Conservation (phyloP, 129 eudicot species). For the Scalesia atractyloides region DNA sequence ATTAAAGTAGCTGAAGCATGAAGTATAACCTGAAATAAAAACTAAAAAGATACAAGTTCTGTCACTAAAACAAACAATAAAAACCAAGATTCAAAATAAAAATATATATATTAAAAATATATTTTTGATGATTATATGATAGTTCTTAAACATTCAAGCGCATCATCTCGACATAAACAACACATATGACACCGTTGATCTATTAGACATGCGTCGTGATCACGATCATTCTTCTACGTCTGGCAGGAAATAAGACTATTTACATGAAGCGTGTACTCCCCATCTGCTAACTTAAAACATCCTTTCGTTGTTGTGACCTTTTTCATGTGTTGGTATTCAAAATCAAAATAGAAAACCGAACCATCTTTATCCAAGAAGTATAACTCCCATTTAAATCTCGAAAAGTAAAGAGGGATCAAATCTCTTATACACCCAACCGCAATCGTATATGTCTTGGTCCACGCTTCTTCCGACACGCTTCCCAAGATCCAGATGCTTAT, state of each 20-base stretch:
- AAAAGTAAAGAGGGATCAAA: constrained; percentile 53
- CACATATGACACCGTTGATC: too few relatives aligned
- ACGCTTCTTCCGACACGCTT: constrained; percentile 27
- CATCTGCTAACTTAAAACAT: neutral
- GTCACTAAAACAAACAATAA: too few relatives aligned
- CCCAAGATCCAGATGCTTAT: constrained; percentile 53
- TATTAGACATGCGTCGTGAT: neutral
- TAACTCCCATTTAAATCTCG: constrained; percentile 38
- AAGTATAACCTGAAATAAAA: neutral
- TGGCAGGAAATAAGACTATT: constrained; percentile 60
- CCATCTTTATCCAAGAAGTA: constrained; percentile 41
- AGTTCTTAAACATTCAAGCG: too few relatives aligned
- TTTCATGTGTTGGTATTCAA: constrained; percentile 22
- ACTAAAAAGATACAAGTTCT: too few relatives aligned
- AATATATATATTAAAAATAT: too few relatives aligned
- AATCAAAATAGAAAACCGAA: constrained; percentile 42
- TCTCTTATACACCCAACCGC: constrained; percentile 30
- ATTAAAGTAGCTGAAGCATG: neutral
- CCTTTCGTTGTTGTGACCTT: constrained; percentile 28
- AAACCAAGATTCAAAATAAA: too few relatives aligned
- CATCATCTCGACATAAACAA: too few relatives aligned
- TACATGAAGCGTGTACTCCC: constrained; percentile 42
- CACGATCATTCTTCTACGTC: neutral
- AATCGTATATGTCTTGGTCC: constrained; percentile 49
- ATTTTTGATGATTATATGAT: too few relatives aligned